phyloP scores from a whole-genome alignment of 225 moss, liverwort and hornwort genomes.

The Climacium dendroides region DNA sequence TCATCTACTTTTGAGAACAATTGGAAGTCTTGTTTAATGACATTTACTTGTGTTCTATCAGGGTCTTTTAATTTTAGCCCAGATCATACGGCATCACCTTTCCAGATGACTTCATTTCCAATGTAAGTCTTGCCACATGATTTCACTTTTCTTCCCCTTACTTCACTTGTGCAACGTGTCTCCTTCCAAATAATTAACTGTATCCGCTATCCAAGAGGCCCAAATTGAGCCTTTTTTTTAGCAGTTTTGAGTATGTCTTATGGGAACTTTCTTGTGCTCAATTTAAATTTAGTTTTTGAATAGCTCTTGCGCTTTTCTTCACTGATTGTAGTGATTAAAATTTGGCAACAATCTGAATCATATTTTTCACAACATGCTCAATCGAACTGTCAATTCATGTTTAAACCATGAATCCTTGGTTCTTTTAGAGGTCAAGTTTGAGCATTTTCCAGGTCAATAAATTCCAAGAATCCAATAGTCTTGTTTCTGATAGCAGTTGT shows the following conservation, averaged over 20 bases:
- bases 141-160: neutral
- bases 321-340: neutral
- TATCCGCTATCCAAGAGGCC: neutral
- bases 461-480: neutral
- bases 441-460: neutral
- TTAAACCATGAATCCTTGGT: neutral
- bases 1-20: neutral
- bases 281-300: neutral
- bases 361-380: neutral
- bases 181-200: neutral
- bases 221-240: neutral
- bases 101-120: constrained; percentile 9
- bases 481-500: neutral
- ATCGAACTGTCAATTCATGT: neutral
- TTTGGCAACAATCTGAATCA: neutral
- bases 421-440: neutral
- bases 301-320: neutral
- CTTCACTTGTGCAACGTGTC: neutral
- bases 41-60: neutral
- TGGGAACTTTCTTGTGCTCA: neutral
- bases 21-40: neutral
- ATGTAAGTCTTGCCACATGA: constrained; percentile 4
- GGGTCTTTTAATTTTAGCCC: constrained; percentile 20
- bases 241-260: neutral
- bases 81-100: constrained; percentile 9